Evolutionary conservation across 1,284 basidiomycete species (phyloP), one percentile per base, ranked within the genome.

Genomic region (Blastosporella zonata): DNA sequence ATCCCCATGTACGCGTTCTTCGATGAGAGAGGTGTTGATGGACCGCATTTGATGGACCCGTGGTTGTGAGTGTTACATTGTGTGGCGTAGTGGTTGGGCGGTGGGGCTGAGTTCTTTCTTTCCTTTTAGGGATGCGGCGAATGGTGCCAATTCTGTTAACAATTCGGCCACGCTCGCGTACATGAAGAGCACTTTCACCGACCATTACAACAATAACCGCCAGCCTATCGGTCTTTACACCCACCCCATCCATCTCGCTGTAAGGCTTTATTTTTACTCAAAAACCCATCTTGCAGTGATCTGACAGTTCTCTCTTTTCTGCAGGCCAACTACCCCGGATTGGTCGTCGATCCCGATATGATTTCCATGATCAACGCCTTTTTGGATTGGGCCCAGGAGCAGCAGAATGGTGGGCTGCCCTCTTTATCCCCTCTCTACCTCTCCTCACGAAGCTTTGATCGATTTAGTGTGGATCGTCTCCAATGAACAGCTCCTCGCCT

Each of bases 151-250:
- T 23, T 57, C 59, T 8, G 65, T 76, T 20, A 80, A 82, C 57
- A 78, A 87, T 62, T 63, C 68, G 5, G 82, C 81, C 2, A 89
- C 87, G 2, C 68, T 89, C 6, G 71, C 71, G 39, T 90, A 87
- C 71, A 82, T 91, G 81, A 74, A 89, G 68, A 76, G 67, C 50
- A 90, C 87, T 0, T 91, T 92, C 67, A 82, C 75, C 2, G 81
- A 71, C 50, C 87, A 89, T 62, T 88, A 87, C 68, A 83, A 79
- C 52, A 76, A 74, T 37, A 89, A 89, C 59, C 77, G 85, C 6
- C 87, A 90, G 65, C 90, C 90, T 0, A 82, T 92, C 54, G 89
- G 89, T 43, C 70, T 91, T 36, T 92, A 91, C 66, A 85, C 85
- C 2, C 89, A 92, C 62, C 89, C 88, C 29, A 87, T 91, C 61